These are phyloP conservation scores for Colletotrichum somersetense DNA, from an alignment of 2,329 filamentous ascomycete species.

Conservation along the genomic window DNA sequence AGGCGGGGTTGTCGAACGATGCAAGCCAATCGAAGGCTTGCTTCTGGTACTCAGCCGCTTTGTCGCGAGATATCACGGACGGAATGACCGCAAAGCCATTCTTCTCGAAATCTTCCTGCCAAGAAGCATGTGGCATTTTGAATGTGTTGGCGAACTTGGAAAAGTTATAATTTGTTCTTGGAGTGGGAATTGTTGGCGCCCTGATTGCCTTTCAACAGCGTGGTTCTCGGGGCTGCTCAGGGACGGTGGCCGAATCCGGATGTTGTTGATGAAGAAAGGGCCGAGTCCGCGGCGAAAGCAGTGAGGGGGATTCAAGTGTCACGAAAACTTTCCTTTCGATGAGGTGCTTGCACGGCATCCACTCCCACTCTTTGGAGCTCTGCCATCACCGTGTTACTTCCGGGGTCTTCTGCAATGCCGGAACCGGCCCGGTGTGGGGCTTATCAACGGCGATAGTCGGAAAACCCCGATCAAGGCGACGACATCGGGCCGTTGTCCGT, in stretches of 20 bases:
- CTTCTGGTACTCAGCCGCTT: slow-evolving; percentile 52
- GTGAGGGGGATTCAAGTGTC: not conserved
- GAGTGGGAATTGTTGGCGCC: not conserved
- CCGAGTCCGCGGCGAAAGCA: not conserved
- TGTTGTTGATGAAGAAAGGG: not conserved
- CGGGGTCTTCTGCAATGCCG: slow-evolving; percentile 3
- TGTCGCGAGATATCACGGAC: slow-evolving; percentile 56
- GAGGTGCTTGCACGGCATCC: slow-evolving; percentile 9
- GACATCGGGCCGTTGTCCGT: not conserved
- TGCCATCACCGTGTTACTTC: not conserved
- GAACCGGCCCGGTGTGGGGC: not conserved
- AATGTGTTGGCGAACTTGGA: not conserved
- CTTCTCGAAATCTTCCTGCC: slow-evolving; percentile 50
- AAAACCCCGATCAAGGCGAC: not conserved
- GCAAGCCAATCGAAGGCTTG: slow-evolving; percentile 44
- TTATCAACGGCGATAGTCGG: not conserved
- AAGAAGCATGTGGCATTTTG: slow-evolving; percentile 44
- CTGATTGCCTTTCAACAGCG: not conserved
- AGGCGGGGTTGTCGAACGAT: slow-evolving; percentile 43
- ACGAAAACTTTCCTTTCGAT: not conserved
- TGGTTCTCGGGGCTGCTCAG: too few species aligned
- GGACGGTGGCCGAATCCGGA: not conserved
- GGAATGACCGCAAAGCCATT: slow-evolving; percentile 62
- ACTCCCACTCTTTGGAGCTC: not conserved
- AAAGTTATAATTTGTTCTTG: not conserved